A percentile compares a stretch with the other conserved stretches of the same genome.
These are phyloP conservation scores for Mortierella claussenii DNA, from an alignment of 192 early-diverging fungal species.

Conservation along the genomic window DNA sequence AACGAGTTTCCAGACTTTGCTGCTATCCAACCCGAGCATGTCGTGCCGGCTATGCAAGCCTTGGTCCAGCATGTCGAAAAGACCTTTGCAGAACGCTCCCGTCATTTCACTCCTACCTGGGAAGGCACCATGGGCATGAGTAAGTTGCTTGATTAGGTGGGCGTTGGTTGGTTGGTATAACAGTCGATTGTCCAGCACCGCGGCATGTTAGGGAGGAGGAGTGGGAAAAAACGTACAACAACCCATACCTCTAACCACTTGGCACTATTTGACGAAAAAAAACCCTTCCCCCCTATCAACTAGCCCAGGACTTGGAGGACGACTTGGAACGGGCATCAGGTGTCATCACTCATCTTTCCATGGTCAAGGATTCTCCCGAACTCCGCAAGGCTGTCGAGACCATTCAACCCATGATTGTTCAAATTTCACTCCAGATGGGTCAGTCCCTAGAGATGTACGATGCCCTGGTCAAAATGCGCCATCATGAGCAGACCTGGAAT, in stretches of 20 bases:
- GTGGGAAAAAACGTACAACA: neutral
- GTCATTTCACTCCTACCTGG: constrained; percentile 61
- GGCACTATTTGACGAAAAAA: neutral
- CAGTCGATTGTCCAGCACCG: too few relatives aligned
- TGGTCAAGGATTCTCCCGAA: constrained; percentile 64
- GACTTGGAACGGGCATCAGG: constrained; percentile 59
- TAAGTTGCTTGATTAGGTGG: constrained; percentile 31
- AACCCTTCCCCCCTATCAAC: neutral
- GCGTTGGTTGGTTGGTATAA: too few relatives aligned
- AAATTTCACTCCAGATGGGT: constrained; percentile 61
- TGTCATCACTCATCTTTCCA: constrained; percentile 61
- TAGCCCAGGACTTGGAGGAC: constrained; percentile 61
- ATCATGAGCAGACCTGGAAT: constrained; percentile 38
- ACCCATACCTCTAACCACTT: too few relatives aligned
- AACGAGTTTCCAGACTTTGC: constrained; percentile 63
- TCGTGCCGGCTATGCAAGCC: constrained; percentile 56
- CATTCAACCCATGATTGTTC: constrained; percentile 62
- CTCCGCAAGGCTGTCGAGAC: constrained; percentile 59
- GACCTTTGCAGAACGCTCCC: constrained; percentile 56
- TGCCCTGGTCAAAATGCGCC: constrained; percentile 57
- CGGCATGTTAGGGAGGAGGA: too few relatives aligned
- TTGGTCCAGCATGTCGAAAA: constrained; percentile 51
- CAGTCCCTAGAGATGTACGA: constrained; percentile 65
- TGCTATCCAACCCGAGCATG: constrained; percentile 51
- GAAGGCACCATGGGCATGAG: constrained; percentile 64